A percentile compares a stretch with the other conserved stretches of the same genome.
Conservation (phyloP, 768 basidiomycete species). For the Psilocybe cyanescens region DNA sequence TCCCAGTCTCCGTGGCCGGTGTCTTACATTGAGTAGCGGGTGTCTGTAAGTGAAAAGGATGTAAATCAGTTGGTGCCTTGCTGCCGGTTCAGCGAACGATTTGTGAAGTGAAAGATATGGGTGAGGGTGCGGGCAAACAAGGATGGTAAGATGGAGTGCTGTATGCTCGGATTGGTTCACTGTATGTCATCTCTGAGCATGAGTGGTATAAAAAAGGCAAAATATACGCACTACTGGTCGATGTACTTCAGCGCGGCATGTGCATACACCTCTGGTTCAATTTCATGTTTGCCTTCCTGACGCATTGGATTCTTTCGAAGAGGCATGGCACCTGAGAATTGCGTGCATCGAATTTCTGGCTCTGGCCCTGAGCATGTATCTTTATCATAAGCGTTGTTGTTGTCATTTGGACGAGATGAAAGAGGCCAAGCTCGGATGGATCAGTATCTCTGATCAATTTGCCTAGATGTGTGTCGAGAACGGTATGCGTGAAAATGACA, state of each 20-base stretch:
- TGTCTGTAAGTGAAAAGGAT: no score
- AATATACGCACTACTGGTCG: conserved; percentile 69
- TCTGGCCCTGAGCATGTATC: conserved; percentile 33
- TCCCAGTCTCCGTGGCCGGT: no score
- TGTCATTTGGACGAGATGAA: conserved; percentile 52
- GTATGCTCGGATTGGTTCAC: conserved; percentile 37
- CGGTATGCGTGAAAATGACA: conserved; percentile 61
- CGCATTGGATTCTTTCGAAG: conserved; percentile 48
- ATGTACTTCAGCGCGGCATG: conserved; percentile 78
- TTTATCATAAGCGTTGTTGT: conserved; percentile 27
- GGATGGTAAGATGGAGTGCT: no score
- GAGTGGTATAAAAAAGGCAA: not conserved
- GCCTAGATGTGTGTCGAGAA: conserved; percentile 62
- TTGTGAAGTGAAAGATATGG: no score
- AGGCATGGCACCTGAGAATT: conserved; percentile 74
- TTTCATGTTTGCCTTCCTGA: conserved; percentile 47
- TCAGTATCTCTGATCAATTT: conserved; percentile 84
- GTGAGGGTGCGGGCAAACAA: no score
- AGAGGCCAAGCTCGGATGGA: conserved; percentile 77
- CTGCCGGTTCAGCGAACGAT: no score
- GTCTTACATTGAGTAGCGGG: no score
- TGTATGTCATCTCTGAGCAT: conserved; percentile 15
- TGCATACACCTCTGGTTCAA: conserved; percentile 77
- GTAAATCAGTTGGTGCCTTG: no score
- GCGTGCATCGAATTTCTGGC: conserved; percentile 59